phyloP scores from a whole-genome alignment of 2,329 filamentous ascomycete species.

The Cladophialophora bantiana region DNA sequence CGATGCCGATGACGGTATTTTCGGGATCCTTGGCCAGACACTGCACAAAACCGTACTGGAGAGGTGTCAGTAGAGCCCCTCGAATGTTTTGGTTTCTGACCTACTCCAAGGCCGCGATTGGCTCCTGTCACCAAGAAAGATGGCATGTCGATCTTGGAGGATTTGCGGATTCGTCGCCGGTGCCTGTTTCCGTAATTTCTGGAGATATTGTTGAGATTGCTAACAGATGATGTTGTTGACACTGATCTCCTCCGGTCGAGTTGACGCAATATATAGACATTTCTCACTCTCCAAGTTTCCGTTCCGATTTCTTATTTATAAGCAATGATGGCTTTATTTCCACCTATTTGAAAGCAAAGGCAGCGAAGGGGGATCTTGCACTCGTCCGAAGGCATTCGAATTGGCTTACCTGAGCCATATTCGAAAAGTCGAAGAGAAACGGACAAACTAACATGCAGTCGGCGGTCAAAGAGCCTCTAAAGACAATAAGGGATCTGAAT shows the following conservation, averaged over 20 bases:
- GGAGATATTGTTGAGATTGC: neutral
- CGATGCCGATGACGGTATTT: slow-evolving; percentile 58
- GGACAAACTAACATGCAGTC: neutral
- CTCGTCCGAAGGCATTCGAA: slow-evolving; percentile 12
- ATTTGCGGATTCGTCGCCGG: neutral
- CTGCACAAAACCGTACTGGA: slow-evolving; percentile 56
- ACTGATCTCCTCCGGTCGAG: neutral
- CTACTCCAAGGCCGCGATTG: slow-evolving; percentile 40
- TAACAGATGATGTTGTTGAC: neutral
- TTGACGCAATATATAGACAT: slow-evolving; percentile 1
- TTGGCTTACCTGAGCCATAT: slow-evolving; percentile 22
- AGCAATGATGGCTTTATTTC: neutral
- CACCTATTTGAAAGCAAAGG: neutral
- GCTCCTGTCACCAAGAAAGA: slow-evolving; percentile 42
- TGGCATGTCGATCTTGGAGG: slow-evolving; percentile 29
- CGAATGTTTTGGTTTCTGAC: neutral
- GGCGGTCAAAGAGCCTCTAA: neutral
- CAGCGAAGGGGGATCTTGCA: neutral
- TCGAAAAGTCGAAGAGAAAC: neutral
- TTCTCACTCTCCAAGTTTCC: neutral
- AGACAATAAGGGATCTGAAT: neutral
- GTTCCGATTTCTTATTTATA: neutral
- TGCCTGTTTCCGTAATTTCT: neutral
- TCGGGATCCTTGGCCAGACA: slow-evolving; percentile 53
- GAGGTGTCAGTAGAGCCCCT: neutral